Conservation (phyloP, 2,329 filamentous ascomycete species). For the Tolypocladium paradoxum region DNA sequence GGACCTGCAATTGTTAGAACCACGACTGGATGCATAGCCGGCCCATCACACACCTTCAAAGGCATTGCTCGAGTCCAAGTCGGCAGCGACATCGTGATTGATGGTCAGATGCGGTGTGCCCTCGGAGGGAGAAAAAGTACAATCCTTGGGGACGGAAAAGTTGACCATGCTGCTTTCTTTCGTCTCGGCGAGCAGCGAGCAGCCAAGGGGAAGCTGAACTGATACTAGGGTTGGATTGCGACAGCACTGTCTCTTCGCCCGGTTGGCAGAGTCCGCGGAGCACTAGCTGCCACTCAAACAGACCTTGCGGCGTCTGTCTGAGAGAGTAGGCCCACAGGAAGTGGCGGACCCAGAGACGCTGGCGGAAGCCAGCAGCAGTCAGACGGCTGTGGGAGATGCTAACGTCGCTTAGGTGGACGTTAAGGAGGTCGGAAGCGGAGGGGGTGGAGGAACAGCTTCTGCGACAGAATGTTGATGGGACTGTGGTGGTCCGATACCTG, state of each 20-base stretch:
- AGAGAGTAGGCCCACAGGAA: slow-evolving; percentile 94
- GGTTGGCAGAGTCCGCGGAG: slow-evolving; percentile 59
- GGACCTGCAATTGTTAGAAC: slow-evolving; percentile 46
- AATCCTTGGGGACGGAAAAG: slow-evolving; percentile 68
- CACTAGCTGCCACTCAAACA: slow-evolving; percentile 97
- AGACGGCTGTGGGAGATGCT: slow-evolving; percentile 19
- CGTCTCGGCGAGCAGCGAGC: background rate
- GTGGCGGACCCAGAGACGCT: slow-evolving; percentile 55
- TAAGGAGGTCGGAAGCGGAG: slow-evolving; percentile 85
- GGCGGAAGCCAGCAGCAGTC: slow-evolving; percentile 78
- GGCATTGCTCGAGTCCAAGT: slow-evolving; percentile 88
- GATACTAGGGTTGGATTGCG: background rate
- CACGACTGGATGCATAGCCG: no score
- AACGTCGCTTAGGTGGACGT: slow-evolving; percentile 65
- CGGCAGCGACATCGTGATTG: slow-evolving; percentile 87
- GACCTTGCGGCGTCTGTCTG: slow-evolving; percentile 87
- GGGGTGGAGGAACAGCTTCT: slow-evolving; percentile 70
- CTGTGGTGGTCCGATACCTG: slow-evolving; percentile 68
- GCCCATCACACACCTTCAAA: slow-evolving; percentile 60
- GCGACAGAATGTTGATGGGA: slow-evolving; percentile 79
- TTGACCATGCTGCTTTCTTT: slow-evolving; percentile 54
- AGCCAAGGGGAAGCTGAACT: background rate
- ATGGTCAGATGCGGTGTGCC: slow-evolving; percentile 88
- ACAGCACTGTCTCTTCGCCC: slow-evolving; percentile 17
- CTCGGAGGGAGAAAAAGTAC: slow-evolving; percentile 71